Percentiles rank a stretch among this genome's conserved stretches.
Conservation (phyloP, 2,329 filamentous ascomycete genomes). For the Metarhizium brunneum region DNA sequence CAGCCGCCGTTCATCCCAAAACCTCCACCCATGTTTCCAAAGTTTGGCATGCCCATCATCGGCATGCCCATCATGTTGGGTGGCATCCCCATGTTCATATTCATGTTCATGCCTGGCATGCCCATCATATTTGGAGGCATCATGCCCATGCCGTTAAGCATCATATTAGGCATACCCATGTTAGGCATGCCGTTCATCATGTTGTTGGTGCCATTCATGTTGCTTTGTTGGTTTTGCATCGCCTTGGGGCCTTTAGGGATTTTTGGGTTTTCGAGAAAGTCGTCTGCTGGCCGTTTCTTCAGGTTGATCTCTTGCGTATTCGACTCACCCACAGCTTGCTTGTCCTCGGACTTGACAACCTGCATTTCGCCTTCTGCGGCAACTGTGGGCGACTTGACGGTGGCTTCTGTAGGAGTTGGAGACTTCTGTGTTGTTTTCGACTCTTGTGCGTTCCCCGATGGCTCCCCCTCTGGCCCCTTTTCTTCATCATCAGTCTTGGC, state of each 20-base stretch:
- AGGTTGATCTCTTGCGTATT: constrained; percentile 28
- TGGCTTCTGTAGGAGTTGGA: constrained; percentile 14
- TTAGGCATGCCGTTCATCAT: constrained; percentile 34
- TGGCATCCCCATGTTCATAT: constrained; percentile 14
- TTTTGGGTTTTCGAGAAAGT: constrained; percentile 54
- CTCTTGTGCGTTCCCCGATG: constrained; percentile 10
- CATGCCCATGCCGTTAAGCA: not conserved
- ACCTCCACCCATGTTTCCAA: constrained; percentile 21
- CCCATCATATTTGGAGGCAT: constrained; percentile 32
- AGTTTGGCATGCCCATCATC: constrained; percentile 16
- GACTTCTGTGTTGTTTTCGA: constrained; percentile 26
- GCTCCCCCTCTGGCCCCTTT: constrained; percentile 10
- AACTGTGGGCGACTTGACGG: constrained; percentile 20
- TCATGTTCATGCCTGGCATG: constrained; percentile 20
- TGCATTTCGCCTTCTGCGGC: constrained; percentile 16
- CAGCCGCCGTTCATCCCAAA: constrained; percentile 18
- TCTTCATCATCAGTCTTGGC: constrained; percentile 26
- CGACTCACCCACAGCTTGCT: constrained; percentile 18
- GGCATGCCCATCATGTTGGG: constrained; percentile 18
- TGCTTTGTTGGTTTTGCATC: constrained; percentile 46
- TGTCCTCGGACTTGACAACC: constrained; percentile 27
- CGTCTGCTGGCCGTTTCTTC: constrained; percentile 79
- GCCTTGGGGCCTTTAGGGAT: constrained; percentile 57
- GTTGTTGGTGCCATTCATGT: constrained; percentile 32
- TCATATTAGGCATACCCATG: constrained; percentile 12